Conservation (phyloP, 306 rosid species). For the Castanopsis chinensis region DNA sequence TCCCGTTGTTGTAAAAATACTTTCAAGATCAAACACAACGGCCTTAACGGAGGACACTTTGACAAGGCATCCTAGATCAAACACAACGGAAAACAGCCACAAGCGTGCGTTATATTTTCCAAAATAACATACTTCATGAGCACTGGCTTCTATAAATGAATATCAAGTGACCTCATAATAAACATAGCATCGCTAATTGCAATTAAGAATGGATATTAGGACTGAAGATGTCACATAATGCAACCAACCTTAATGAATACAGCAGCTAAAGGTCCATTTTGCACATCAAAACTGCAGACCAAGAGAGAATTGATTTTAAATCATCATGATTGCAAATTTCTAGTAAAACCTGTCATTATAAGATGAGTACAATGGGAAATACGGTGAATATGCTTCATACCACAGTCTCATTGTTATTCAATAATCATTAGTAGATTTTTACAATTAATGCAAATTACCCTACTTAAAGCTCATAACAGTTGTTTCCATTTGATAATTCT, state of each 20-base stretch:
- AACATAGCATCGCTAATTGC: background rate
- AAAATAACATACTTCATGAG: background rate
- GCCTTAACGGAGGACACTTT: constrained; percentile 79
- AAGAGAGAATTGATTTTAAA: constrained; percentile 8
- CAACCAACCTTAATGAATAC: constrained; percentile 79
- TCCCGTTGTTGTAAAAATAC: constrained; percentile 95
- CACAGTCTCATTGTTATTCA: background rate
- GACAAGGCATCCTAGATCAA: constrained; percentile 69
- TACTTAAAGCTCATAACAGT: background rate
- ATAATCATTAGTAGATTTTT: background rate
- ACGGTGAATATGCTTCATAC: background rate
- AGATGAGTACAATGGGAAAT: background rate
- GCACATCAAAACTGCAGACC: constrained; percentile 72
- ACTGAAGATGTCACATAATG: constrained; percentile 4
- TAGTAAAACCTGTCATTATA: background rate
- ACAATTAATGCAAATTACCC: background rate
- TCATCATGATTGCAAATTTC: background rate
- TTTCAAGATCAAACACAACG: constrained; percentile 86
- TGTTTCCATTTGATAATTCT: background rate
- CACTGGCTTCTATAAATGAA: background rate
- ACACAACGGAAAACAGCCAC: background rate
- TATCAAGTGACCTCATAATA: background rate
- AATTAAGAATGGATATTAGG: constrained; percentile 15
- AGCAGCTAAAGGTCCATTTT: constrained; percentile 92
- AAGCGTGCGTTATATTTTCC: background rate